Percentiles rank a stretch among this genome's conserved stretches.
phyloP scores from a whole-genome alignment of 2,329 filamentous ascomycete species.

The Clonostachys rosea region DNA sequence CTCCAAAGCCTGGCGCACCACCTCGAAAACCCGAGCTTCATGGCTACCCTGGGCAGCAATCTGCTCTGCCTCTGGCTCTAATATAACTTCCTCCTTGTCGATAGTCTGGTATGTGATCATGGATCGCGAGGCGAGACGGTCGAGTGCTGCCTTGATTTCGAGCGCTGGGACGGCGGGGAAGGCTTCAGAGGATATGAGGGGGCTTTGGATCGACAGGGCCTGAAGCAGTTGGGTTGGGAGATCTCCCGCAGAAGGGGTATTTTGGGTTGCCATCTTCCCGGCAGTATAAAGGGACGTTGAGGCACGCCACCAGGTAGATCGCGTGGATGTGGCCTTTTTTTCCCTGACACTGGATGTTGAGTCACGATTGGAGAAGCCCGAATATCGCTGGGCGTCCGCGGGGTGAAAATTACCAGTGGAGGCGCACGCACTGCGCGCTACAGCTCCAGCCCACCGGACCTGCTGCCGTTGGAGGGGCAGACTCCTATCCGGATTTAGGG shows the following conservation, averaged over 20 bases:
- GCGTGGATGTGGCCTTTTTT: constrained; percentile 2
- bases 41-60: constrained; percentile 75
- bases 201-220: constrained; percentile 57
- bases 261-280: constrained; percentile 35
- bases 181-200: constrained; percentile 63
- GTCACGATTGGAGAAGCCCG: too few species aligned
- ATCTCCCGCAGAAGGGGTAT: constrained; percentile 39
- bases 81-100: constrained; percentile 69
- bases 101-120: constrained; percentile 86
- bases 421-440: too few species aligned
- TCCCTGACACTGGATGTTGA: neutral
- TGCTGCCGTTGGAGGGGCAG: too few species aligned
- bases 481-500: too few species aligned
- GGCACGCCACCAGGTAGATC: neutral
- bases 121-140: constrained; percentile 75
- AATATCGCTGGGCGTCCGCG: too few species aligned
- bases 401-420: too few species aligned
- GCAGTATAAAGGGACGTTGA: neutral
- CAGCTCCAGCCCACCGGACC: too few species aligned
- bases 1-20: constrained; percentile 65
- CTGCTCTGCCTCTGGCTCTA: constrained; percentile 71
- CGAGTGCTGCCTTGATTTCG: constrained; percentile 80
- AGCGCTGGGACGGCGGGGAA: constrained; percentile 64
- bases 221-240: constrained; percentile 62
- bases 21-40: constrained; percentile 78